phyloP scores from a whole-genome alignment of 352 stramenopile species.

The Globisporangium nodosum region DNA sequence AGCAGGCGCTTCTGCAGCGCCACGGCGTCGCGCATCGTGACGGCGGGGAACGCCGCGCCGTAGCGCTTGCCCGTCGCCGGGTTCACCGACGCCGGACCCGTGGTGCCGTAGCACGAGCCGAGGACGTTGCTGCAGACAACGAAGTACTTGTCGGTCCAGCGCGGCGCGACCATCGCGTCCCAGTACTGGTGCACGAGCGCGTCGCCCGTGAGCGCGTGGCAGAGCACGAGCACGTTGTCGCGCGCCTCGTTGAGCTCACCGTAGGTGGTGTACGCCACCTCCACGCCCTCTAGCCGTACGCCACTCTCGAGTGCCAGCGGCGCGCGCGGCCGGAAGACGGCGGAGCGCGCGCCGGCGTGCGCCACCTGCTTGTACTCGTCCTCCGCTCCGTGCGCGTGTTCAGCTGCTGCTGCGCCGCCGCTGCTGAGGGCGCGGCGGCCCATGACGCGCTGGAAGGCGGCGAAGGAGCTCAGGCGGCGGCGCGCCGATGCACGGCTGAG shows the following conservation, averaged over 20 bases:
- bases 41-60: conserved; percentile 85
- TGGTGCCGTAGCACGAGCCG: conserved; percentile 94
- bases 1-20: conserved; percentile 87
- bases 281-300: conserved; percentile 48
- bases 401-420: background rate
- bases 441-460: background rate
- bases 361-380: conserved; percentile 57
- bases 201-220: conserved; percentile 95
- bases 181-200: conserved; percentile 92
- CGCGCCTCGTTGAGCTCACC: conserved; percentile 77
- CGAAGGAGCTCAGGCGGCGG: background rate
- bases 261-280: conserved; percentile 94
- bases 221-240: conserved; percentile 47
- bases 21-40: conserved; percentile 93
- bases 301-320: conserved; percentile 63
- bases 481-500: background rate
- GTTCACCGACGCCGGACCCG: conserved; percentile 79
- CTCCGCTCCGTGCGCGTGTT: conserved; percentile 22
- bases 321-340: conserved; percentile 32
- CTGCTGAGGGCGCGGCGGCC: conserved; percentile 11
- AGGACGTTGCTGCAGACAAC: conserved; percentile 96
- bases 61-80: conserved; percentile 69
- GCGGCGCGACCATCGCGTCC: conserved; percentile 89
- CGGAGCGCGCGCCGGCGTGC: conserved; percentile 39
- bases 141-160: conserved; percentile 96